Evolutionary conservation across 768 basidiomycete genomes (phyloP).

Genomic region (Phaffia tasmanica): DNA sequence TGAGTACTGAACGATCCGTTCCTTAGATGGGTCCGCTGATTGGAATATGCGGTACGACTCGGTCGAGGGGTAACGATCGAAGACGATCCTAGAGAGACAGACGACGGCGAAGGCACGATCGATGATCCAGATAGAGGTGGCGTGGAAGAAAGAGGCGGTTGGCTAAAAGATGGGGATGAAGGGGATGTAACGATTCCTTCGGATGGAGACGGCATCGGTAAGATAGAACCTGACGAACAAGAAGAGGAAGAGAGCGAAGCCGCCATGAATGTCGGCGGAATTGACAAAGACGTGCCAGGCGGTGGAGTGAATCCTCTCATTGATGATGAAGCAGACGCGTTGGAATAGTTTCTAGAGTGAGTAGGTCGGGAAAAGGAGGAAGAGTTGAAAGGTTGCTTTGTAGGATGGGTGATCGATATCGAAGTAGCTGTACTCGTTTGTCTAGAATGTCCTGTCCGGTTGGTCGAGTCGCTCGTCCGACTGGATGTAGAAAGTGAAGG

Average conservation of each 20-base stretch:
- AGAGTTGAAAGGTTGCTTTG: too few species aligned
- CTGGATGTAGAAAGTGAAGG: conserved; percentile 1
- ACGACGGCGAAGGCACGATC: conserved; percentile 5
- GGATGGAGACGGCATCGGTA: background rate
- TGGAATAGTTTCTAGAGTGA: too few species aligned
- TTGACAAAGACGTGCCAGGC: too few species aligned
- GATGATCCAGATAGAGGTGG: background rate
- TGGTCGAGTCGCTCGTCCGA: conserved; percentile 4
- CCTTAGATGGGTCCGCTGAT: background rate
- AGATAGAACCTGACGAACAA: background rate
- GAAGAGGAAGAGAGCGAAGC: background rate
- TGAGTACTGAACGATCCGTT: conserved; percentile 19
- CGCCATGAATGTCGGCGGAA: background rate
- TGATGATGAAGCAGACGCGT: too few species aligned
- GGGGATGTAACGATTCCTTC: background rate
- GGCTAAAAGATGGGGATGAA: background rate
- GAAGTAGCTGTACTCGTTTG: conserved; percentile 2
- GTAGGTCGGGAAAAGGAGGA: too few species aligned
- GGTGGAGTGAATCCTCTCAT: too few species aligned
- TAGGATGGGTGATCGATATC: too few species aligned
- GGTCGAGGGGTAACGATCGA: background rate
- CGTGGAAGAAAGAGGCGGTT: background rate
- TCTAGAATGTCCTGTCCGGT: background rate
- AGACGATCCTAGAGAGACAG: background rate
- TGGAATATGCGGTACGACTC: background rate